Evolutionary conservation across 2,329 filamentous ascomycete species (phyloP).

Genomic region (Rhynchosporium secalis): DNA sequence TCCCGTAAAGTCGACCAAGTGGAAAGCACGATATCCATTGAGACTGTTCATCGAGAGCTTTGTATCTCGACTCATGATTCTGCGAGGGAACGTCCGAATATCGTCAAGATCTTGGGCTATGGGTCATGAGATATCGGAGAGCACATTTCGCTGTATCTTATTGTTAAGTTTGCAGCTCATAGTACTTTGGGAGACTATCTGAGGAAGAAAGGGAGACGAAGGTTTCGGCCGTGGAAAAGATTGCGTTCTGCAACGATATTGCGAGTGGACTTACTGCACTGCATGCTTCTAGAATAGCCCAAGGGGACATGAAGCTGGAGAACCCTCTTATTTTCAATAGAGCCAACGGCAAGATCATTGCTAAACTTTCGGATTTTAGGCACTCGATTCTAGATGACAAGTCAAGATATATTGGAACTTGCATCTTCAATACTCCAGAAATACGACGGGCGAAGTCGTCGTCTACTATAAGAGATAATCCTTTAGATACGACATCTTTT

Average conservation of each 20-base stretch:
- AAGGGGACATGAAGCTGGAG: conserved; percentile 4
- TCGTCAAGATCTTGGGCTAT: neutral
- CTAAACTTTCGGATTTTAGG: conserved; percentile 2
- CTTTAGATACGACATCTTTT: conserved; percentile 2
- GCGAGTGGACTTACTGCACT: conserved; percentile 1
- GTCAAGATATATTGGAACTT: neutral
- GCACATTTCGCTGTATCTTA: neutral
- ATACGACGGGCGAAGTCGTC: neutral
- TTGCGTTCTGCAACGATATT: neutral
- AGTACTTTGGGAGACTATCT: conserved; percentile 1
- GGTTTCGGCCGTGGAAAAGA: neutral
- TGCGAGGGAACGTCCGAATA: neutral
- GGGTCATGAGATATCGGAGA: neutral
- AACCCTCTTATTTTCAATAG: neutral
- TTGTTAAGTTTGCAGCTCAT: neutral
- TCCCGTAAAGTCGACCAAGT: neutral
- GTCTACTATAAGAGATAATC: neutral
- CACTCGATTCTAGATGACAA: conserved; percentile 5
- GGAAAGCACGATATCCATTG: neutral
- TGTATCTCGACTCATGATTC: conserved; percentile 1
- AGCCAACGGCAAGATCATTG: neutral
- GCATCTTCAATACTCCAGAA: neutral
- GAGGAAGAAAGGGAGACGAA: neutral
- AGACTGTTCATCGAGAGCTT: conserved; percentile 3
- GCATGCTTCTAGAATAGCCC: neutral